Evolutionary conservation across 2,329 filamentous ascomycete species (phyloP).

Genomic region (Trichoderma atrobrunneum): DNA sequence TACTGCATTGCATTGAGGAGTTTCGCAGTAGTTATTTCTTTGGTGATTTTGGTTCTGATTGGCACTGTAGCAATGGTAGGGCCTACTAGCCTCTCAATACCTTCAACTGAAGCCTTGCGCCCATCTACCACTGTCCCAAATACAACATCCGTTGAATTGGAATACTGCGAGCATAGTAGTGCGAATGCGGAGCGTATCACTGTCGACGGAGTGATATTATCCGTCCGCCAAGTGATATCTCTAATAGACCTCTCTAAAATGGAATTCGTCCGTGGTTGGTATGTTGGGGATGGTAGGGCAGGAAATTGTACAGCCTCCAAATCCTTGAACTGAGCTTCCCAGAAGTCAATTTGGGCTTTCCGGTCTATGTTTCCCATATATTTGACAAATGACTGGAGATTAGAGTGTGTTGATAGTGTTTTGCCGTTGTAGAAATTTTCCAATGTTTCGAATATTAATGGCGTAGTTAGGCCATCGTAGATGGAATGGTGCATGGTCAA

Average conservation of each 20-base stretch:
- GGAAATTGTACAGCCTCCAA: not conserved
- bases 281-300: not conserved
- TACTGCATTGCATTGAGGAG: not conserved
- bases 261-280: not conserved
- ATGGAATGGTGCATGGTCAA: conserved; percentile 16
- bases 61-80: conserved; percentile 14
- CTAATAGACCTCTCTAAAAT: not conserved
- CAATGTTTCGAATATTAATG: not conserved
- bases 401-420: not conserved
- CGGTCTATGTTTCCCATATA: not conserved
- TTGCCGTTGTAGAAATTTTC: not conserved
- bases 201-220: conserved; percentile 3
- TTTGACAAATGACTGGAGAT: not conserved
- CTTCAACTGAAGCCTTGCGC: conserved; percentile 8
- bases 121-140: conserved; percentile 10
- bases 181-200: not conserved
- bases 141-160: conserved; percentile 7
- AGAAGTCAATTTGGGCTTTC: not conserved
- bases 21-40: not conserved
- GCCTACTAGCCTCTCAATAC: conserved; percentile 4
- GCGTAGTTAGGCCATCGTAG: conserved; percentile 3
- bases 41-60: not conserved
- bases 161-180: not conserved
- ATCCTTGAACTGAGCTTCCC: not conserved
- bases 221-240: not conserved